These are phyloP conservation scores for Rhizopus delemar DNA, from an alignment of 371 early-diverging fungal genomes.

Conservation along the genomic window DNA sequence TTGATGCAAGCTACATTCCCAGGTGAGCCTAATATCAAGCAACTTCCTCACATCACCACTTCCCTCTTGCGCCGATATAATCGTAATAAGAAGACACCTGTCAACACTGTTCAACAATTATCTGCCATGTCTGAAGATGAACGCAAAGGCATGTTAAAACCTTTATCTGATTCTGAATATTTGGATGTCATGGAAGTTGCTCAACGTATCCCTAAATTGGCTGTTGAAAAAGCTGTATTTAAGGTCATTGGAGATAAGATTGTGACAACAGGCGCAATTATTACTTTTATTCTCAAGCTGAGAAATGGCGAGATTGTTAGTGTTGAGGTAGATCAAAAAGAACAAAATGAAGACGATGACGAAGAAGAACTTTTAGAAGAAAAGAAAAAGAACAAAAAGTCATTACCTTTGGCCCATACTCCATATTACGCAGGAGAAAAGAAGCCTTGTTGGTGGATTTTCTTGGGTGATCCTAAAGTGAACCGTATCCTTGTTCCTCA, in stretches of 20 bases:
- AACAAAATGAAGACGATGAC: conserved; percentile 45
- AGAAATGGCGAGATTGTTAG: conserved; percentile 38
- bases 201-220: conserved; percentile 71
- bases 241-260: conserved; percentile 77
- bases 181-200: conserved; percentile 74
- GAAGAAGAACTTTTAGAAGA: conserved; percentile 32
- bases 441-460: conserved; percentile 92
- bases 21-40: conserved; percentile 76
- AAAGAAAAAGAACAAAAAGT: conserved; percentile 36
- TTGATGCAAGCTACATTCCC: conserved; percentile 81
- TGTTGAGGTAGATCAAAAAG: conserved; percentile 26
- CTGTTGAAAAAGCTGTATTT: conserved; percentile 77
- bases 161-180: conserved; percentile 57
- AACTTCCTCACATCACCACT: conserved; percentile 76
- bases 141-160: conserved; percentile 60
- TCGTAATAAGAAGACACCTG: conserved; percentile 32
- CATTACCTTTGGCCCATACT: conserved; percentile 57
- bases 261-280: conserved; percentile 78
- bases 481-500: conserved; percentile 82
- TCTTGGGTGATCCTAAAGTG: conserved; percentile 81
- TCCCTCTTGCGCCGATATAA: conserved; percentile 41
- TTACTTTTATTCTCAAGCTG: conserved; percentile 73
- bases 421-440: conserved; percentile 74
- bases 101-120: conserved; percentile 63
- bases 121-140: conserved; percentile 66